A percentile compares a stretch with the other conserved stretches of the same genome.
These are phyloP conservation scores for Pseudozyma thailandica DNA, from an alignment of 1,284 basidiomycete species.

Conservation along the genomic window DNA sequence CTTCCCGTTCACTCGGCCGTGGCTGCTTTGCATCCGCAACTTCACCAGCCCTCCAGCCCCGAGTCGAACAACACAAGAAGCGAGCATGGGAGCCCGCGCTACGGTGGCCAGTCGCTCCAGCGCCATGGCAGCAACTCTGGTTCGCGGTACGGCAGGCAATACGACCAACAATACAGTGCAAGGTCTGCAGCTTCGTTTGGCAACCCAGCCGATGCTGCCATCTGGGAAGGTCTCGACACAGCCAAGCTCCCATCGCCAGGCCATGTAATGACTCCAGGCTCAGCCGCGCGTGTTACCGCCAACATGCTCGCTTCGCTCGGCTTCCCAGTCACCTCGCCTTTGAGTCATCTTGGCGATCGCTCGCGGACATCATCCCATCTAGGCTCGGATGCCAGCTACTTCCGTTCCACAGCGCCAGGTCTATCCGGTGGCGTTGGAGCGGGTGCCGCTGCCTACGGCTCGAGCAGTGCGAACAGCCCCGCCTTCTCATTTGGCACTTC, in stretches of 20 bases:
- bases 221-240: slow-evolving; percentile 53
- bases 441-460: slow-evolving; percentile 14
- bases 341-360: slow-evolving; percentile 46
- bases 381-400: slow-evolving; percentile 45
- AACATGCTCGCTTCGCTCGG: slow-evolving; percentile 46
- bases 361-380: slow-evolving; percentile 30
- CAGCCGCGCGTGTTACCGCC: slow-evolving; percentile 37
- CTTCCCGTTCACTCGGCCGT: slow-evolving; percentile 52
- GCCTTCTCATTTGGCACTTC: slow-evolving; percentile 46
- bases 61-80: slow-evolving; percentile 57
- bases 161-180: slow-evolving; percentile 28
- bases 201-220: slow-evolving; percentile 39
- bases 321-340: slow-evolving; percentile 45
- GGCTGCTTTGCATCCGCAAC: slow-evolving; percentile 45
- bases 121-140: slow-evolving; percentile 50
- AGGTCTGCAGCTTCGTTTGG: slow-evolving; percentile 19
- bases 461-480: slow-evolving; percentile 34
- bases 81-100: slow-evolving; percentile 57
- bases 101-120: slow-evolving; percentile 36
- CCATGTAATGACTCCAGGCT: slow-evolving; percentile 39
- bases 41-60: slow-evolving; percentile 55
- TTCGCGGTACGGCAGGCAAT: slow-evolving; percentile 21
- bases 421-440: slow-evolving; percentile 27
- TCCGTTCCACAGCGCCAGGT: slow-evolving; percentile 43
- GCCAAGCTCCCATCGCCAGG: slow-evolving; percentile 48